Conservation (phyloP, 306 rosid species). For the Calophaca sinica region DNA sequence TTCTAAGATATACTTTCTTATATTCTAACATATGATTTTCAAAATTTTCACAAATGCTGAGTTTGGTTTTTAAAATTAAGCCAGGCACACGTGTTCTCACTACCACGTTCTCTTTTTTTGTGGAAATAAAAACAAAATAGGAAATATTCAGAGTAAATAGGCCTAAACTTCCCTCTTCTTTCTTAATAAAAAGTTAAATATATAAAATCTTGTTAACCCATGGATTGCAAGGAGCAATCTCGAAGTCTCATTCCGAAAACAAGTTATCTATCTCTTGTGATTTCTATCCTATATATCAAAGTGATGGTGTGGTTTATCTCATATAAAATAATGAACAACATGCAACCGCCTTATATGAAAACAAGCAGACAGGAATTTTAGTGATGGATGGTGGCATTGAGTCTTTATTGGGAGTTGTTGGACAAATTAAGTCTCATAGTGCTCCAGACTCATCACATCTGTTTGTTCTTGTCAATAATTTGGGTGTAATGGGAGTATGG, state of each 20-base stretch:
- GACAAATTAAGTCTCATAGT: constrained; percentile 8
- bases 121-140: too few species aligned
- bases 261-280: constrained; percentile 3
- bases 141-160: too few species aligned
- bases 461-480: constrained; percentile 32
- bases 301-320: constrained; percentile 41
- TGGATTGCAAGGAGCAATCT: background rate
- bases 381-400: constrained; percentile 30
- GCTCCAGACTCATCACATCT: background rate
- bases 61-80: too few species aligned
- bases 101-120: too few species aligned
- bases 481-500: constrained; percentile 6
- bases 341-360: constrained; percentile 42
- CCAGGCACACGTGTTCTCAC: too few species aligned
- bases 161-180: too few species aligned
- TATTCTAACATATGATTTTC: too few species aligned
- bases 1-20: too few species aligned
- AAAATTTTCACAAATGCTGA: too few species aligned
- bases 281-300: constrained; percentile 35
- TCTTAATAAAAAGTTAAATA: too few species aligned
- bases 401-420: constrained; percentile 36
- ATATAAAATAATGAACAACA: constrained; percentile 42
- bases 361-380: constrained; percentile 32
- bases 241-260: background rate
- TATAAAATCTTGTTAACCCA: background rate